Evolutionary conservation across 352 stramenopile genomes (phyloP), one percentile per base, ranked within the genome.

Genomic region (Thraustotheca clavata): DNA sequence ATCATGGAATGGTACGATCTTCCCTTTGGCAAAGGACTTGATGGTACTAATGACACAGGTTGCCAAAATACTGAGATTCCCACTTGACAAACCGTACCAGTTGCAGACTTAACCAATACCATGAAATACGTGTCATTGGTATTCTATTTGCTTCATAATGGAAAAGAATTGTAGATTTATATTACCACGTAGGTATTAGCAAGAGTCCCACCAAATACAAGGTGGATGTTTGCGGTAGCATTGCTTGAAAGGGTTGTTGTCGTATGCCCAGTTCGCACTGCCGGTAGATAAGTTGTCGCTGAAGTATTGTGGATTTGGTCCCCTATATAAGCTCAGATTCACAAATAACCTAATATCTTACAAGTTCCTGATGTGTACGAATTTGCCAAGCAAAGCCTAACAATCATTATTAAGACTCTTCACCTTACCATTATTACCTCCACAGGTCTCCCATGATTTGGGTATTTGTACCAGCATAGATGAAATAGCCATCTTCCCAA

Each of bases 381-480:
- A 18, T 1, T 7, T 24, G 2, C 43, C 24, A 52, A 9, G 43
- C 36, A 63, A 11, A 35, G 55, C 4, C 36, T 47, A 62, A n/a
- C n/a, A n/a, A n/a, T n/a, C n/a, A n/a, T n/a, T n/a, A n/a, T n/a
- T n/a, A n/a, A n/a, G n/a, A n/a, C 12, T n/a, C 49, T 47, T 26
- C 38, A 47, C 43, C 22, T 26, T 3, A 26, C 33, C n/a, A 4
- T 43, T 9, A 16, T 43, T 65, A 65, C 57, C 57, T 18, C 57
- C 57, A 65, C 12, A 65, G 46, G 27, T 65, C 57, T 40, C 39
- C 39, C 57, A 65, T 65, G 57, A 65, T 40, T 29, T 36, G 41
- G 8, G 57, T 65, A 46, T 65, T 65, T 39, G 46, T 43, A 9
- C 57, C 57, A 18, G 35, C 57, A 35, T 65, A 65, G 57, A 65